A percentile compares a stretch with the other conserved stretches of the same genome.
These are phyloP conservation scores for Geranium rotundifolium DNA, from an alignment of 345 rosid genomes.

Conservation along the genomic window DNA sequence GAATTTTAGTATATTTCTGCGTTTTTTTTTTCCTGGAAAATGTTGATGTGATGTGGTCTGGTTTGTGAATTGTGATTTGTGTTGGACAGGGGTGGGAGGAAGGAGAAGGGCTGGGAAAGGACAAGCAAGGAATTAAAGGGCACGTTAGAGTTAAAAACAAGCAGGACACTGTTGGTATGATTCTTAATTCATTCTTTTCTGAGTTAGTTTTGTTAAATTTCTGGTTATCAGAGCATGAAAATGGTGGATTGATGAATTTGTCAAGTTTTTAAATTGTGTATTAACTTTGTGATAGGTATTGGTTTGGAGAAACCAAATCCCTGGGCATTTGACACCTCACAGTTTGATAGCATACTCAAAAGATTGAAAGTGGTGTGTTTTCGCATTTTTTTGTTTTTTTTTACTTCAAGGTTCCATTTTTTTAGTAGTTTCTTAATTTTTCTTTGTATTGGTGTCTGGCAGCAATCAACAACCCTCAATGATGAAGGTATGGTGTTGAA, in stretches of 20 bases:
- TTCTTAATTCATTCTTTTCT: slow-evolving; percentile 3
- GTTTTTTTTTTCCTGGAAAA: neutral
- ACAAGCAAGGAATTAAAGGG: slow-evolving; percentile 95
- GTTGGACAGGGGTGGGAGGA: slow-evolving; percentile 89
- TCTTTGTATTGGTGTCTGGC: slow-evolving; percentile 14
- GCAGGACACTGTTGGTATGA: slow-evolving; percentile 65
- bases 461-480: slow-evolving; percentile 53
- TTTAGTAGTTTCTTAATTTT: neutral
- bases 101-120: slow-evolving; percentile 98
- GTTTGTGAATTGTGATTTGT: neutral
- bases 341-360: slow-evolving; percentile 85
- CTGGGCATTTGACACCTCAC: slow-evolving; percentile 95
- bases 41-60: neutral
- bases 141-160: slow-evolving; percentile 79
- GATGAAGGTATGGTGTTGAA: slow-evolving; percentile 40
- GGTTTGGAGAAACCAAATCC: slow-evolving; percentile 81
- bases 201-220: neutral
- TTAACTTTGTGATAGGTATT: slow-evolving; percentile 41
- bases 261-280: neutral
- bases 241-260: neutral
- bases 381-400: neutral
- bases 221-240: neutral
- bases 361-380: slow-evolving; percentile 79
- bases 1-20: neutral
- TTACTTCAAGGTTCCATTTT: neutral